These are phyloP conservation scores for Niveomyces coronatus DNA, from an alignment of 2,329 filamentous ascomycete species.

Conservation along the genomic window DNA sequence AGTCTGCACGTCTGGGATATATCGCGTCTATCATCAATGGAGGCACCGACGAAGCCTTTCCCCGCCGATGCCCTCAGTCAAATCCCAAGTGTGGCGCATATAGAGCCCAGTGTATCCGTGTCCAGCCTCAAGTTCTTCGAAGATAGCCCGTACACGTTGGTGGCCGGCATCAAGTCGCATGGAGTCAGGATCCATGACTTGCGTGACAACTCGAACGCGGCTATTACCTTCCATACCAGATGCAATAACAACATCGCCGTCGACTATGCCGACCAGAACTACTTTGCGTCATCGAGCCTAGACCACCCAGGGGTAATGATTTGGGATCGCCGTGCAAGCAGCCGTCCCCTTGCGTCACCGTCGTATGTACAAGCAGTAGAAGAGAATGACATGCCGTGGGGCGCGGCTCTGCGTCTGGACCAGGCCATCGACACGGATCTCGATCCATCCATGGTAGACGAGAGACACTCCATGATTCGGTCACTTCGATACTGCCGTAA, in stretches of 20 bases:
- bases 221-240: constrained; percentile 52
- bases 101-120: constrained; percentile 62
- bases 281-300: constrained; percentile 70
- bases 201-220: constrained; percentile 45
- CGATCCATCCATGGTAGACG: constrained; percentile 38
- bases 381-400: constrained; percentile 52
- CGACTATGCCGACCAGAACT: constrained; percentile 71
- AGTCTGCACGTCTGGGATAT: constrained; percentile 79
- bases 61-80: constrained; percentile 37
- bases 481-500: constrained; percentile 54
- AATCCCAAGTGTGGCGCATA: constrained; percentile 46
- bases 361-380: constrained; percentile 49
- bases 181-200: constrained; percentile 71
- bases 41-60: constrained; percentile 38
- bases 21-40: constrained; percentile 45
- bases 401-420: constrained; percentile 48
- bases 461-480: constrained; percentile 50
- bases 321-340: constrained; percentile 63
- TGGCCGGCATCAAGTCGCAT: constrained; percentile 65
- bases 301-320: constrained; percentile 66
- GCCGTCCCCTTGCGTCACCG: constrained; percentile 40
- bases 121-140: constrained; percentile 77
- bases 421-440: constrained; percentile 45
- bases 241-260: constrained; percentile 66
- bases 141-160: constrained; percentile 62